Evolutionary conservation across 2,329 filamentous ascomycete species (phyloP).

Genomic region (Pyrenophora seminiperda): DNA sequence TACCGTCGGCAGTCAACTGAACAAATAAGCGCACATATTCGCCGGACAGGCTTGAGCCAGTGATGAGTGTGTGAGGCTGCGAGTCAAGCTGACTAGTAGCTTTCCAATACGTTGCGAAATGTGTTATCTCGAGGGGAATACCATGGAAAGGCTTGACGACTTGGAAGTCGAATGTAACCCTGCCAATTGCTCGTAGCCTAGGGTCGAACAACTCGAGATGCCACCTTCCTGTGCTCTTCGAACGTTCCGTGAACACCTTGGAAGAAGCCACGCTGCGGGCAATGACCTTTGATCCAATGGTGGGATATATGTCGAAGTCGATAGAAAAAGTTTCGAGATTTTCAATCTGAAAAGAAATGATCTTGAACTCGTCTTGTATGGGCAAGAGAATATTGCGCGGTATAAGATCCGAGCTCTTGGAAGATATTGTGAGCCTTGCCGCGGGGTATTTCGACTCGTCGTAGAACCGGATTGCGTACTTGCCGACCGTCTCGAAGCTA

Average conservation of each 20-base stretch:
- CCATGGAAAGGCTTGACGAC: slow-evolving; percentile 96
- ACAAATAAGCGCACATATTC: slow-evolving; percentile 92
- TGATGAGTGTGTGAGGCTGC: slow-evolving; percentile 84
- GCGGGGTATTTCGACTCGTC: slow-evolving; percentile 96
- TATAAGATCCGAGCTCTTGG: slow-evolving; percentile 93
- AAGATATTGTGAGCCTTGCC: slow-evolving; percentile 92
- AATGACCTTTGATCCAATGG: slow-evolving; percentile 96
- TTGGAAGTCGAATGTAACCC: slow-evolving; percentile 92
- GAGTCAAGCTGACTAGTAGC: slow-evolving; percentile 91
- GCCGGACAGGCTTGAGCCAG: slow-evolving; percentile 92
- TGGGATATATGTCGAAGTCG: slow-evolving; percentile 97
- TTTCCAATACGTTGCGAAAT: slow-evolving; percentile 99
- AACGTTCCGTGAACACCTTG: slow-evolving; percentile 76
- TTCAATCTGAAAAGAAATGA: slow-evolving; percentile 95
- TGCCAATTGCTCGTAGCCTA: slow-evolving; percentile 85
- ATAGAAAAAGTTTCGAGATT: slow-evolving; percentile 90
- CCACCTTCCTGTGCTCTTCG: slow-evolving; percentile 77
- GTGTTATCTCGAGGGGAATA: slow-evolving; percentile 90
- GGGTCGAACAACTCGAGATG: slow-evolving; percentile 92
- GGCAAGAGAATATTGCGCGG: slow-evolving; percentile 94
- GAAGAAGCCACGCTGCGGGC: slow-evolving; percentile 92
- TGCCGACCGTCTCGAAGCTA: slow-evolving; percentile 76
- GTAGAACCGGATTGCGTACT: slow-evolving; percentile 87
- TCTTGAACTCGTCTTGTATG: slow-evolving; percentile 92
- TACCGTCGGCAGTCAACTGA: slow-evolving; percentile 84